Percentiles rank a stretch among this genome's conserved stretches.
Evolutionary conservation across 495 filamentous ascomycete species (phyloP).

Genomic region (Aspergillus leporis): DNA sequence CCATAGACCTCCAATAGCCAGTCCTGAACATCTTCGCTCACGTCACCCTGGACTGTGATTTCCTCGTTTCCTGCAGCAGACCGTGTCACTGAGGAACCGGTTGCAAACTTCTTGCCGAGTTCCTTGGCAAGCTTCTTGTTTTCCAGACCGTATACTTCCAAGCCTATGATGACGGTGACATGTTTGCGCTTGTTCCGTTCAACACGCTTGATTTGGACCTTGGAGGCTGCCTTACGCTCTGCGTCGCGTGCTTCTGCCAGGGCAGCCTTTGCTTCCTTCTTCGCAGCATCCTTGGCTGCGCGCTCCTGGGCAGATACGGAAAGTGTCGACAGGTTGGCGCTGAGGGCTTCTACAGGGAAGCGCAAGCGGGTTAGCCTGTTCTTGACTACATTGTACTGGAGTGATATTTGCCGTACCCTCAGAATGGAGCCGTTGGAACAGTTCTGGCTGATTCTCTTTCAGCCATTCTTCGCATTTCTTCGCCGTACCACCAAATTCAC

Average conservation of each 20-base stretch:
- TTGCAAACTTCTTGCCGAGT: constrained; percentile 66
- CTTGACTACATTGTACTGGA: not conserved
- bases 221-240: constrained; percentile 72
- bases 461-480: constrained; percentile 98
- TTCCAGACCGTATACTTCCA: constrained; percentile 88
- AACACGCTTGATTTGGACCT: constrained; percentile 90
- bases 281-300: constrained; percentile 89
- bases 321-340: constrained; percentile 78
- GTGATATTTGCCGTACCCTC: constrained; percentile 54
- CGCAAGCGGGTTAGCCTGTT: constrained; percentile 9
- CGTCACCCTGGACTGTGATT: constrained; percentile 96
- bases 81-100: constrained; percentile 90
- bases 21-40: constrained; percentile 91
- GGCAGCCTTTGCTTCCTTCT: constrained; percentile 91
- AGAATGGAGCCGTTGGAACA: constrained; percentile 81
- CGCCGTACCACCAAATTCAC: constrained; percentile 96
- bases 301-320: constrained; percentile 87
- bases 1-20: constrained; percentile 84
- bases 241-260: constrained; percentile 76
- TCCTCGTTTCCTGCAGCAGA: constrained; percentile 83
- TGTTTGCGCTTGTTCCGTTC: constrained; percentile 97
- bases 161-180: constrained; percentile 83
- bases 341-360: constrained; percentile 66
- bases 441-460: constrained; percentile 64
- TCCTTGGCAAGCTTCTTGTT: constrained; percentile 77